Percentiles rank a stretch among this genome's conserved stretches.
Evolutionary conservation across 345 rosid genomes (phyloP).

Genomic region (Passiflora organensis): DNA sequence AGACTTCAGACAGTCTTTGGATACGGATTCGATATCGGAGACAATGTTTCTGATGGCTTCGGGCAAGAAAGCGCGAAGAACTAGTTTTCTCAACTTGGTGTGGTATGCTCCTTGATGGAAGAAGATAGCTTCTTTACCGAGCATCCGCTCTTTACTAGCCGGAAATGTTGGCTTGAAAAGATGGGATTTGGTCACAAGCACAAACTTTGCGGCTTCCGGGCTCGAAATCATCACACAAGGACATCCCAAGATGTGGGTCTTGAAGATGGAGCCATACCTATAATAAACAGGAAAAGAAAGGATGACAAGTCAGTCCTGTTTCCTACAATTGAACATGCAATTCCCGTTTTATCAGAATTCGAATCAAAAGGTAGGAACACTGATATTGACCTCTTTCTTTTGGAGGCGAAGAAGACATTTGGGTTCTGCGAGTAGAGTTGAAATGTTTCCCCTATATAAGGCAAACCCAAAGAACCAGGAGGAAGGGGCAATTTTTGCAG

Average conservation of each 20-base stretch:
- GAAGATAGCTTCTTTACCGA: slow-evolving; percentile 78
- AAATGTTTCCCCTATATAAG: slow-evolving; percentile 79
- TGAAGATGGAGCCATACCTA: slow-evolving; percentile 76
- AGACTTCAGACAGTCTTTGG: slow-evolving; percentile 31
- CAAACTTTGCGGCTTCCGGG: slow-evolving; percentile 77
- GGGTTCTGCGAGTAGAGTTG: slow-evolving; percentile 92
- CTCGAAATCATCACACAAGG: slow-evolving; percentile 87
- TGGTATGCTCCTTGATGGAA: slow-evolving; percentile 87
- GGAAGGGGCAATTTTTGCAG: slow-evolving; percentile 50
- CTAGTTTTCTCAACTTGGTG: slow-evolving; percentile 63
- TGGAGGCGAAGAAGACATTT: slow-evolving; percentile 67
- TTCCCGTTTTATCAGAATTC: not conserved
- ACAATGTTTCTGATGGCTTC: slow-evolving; percentile 48
- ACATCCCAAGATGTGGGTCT: slow-evolving; percentile 76
- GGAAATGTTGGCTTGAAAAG: slow-evolving; percentile 92
- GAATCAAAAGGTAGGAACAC: not conserved
- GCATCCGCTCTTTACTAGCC: slow-evolving; percentile 81
- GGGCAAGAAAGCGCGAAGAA: slow-evolving; percentile 72
- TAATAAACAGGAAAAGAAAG: not conserved
- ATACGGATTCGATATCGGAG: slow-evolving; percentile 50
- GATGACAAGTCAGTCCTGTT: not conserved
- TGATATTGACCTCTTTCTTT: slow-evolving; percentile 50
- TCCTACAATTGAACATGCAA: not conserved
- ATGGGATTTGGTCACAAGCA: slow-evolving; percentile 55
- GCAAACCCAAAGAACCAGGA: slow-evolving; percentile 83